Base-by-base conservation (phyloP, 306 rosid species). In the Pueraria montana region DNA sequence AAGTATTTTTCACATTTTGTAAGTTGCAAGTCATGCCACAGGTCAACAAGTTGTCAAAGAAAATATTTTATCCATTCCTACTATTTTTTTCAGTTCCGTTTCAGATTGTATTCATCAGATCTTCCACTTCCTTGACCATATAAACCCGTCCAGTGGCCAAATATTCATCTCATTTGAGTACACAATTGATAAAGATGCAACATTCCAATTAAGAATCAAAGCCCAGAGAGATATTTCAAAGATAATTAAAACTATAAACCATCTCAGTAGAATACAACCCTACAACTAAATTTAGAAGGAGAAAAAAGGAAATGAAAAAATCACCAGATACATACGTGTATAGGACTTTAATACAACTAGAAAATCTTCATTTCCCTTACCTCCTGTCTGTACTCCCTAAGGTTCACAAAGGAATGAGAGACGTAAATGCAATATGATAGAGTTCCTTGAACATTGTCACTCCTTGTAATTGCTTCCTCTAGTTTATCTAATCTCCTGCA, bases 401-500 rank as follows among this genome's bases (percentile, higher is more conserved):
- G 96, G 68, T 92, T 96, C 55, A 96, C 98, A 86, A 85, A 96
- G 84, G 97, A 89, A 87, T 96, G 97, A 62, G 99, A 96, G 84
- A 96, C 88, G 34, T 88, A 76, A 38, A 94, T 92, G 91, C 99
- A 96, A 88, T 96, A 96, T 45, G 98, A 92, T 56, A 96, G 79
- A 77, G 97, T 92, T 84, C 99, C 99, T 27, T 92, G 96, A 82
- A 96, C 84, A 65, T 91, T 92, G 85, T 96, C 99, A 86, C 99
- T 96, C 88, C 71, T 92, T n/a, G 91, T 94, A 79, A 96, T 92
- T 43, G 99, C 99, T 87, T 96, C 99, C 93, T 96, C 99, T 6
- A 96, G 91, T 85, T 94, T 96, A 91, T 96, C 99, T 86, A 96
- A 88, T 84, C 99, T 94, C 81, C 98, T 87, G 91, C 99, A 96